These are phyloP conservation scores for Petunia secreta DNA, from an alignment of 257 asterid species.

Conservation along the genomic window DNA sequence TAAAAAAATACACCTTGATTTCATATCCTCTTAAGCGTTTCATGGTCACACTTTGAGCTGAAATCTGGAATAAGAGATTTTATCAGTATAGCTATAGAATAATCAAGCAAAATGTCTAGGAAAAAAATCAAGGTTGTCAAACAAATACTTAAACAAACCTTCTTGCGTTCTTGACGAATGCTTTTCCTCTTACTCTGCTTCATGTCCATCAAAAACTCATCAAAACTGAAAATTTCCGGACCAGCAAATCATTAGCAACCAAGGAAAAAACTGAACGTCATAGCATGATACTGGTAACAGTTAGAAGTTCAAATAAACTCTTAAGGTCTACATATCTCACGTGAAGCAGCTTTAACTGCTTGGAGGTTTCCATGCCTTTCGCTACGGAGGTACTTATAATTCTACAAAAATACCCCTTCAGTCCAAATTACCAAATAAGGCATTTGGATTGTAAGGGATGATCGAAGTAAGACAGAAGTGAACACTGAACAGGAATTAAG, in stretches of 20 bases:
- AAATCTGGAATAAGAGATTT: constrained; percentile 58
- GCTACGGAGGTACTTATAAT: not conserved
- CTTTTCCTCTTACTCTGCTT: constrained; percentile 94
- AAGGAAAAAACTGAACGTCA: not conserved
- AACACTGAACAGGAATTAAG: too few relatives aligned
- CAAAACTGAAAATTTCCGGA: constrained; percentile 60
- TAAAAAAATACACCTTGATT: constrained; percentile 64
- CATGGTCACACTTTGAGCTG: constrained; percentile 87
- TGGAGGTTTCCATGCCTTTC: not conserved
- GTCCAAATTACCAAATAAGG: not conserved
- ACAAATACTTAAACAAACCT: constrained; percentile 45
- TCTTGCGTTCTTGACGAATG: constrained; percentile 99
- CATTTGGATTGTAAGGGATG: too few relatives aligned
- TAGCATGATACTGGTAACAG: constrained; percentile 4
- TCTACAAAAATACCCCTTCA: not conserved
- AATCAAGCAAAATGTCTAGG: constrained; percentile 1
- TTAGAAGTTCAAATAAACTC: not conserved
- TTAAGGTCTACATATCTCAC: not conserved
- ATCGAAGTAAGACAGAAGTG: too few relatives aligned
- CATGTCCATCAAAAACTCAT: constrained; percentile 96
- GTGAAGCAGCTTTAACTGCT: constrained; percentile 4
- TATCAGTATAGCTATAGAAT: constrained; percentile 2
- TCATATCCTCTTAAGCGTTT: constrained; percentile 89
- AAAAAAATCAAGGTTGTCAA: not conserved
- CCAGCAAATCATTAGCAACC: not conserved